These are phyloP conservation scores for Cadophora luteo-olivacea DNA, from an alignment of 2,329 filamentous ascomycete genomes.

Conservation along the genomic window DNA sequence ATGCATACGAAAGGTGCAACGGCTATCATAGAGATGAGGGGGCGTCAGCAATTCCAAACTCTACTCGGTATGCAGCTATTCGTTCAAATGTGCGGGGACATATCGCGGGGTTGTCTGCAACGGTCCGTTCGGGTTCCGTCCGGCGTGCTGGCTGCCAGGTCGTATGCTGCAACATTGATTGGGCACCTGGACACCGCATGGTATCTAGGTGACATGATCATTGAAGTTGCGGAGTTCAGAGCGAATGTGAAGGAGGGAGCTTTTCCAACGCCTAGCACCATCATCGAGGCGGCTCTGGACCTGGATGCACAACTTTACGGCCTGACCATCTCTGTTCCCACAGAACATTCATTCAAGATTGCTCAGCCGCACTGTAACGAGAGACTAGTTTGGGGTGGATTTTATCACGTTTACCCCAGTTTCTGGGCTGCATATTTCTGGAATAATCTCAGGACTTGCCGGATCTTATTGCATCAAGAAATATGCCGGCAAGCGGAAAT, in stretches of 20 bases:
- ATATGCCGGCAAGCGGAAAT: neutral
- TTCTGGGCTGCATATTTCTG: conserved; percentile 10
- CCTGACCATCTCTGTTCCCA: neutral
- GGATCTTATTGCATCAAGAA: conserved; percentile 1
- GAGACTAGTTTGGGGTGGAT: neutral
- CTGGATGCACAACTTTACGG: neutral
- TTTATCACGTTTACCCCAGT: neutral
- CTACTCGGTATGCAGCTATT: neutral
- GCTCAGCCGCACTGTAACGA: no score
- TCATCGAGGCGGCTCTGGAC: neutral
- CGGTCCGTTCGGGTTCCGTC: neutral
- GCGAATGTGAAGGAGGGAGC: neutral
- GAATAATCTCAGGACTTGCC: neutral
- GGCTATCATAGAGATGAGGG: neutral
- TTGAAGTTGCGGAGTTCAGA: neutral
- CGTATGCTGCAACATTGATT: neutral
- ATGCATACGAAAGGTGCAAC: neutral
- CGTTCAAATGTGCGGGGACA: conserved; percentile 6
- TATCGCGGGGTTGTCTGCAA: neutral
- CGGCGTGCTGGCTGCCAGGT: neutral
- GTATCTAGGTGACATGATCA: neutral
- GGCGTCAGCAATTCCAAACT: neutral
- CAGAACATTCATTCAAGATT: neutral
- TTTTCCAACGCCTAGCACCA: neutral
- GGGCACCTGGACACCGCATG: neutral